Base-by-base conservation (phyloP, 331 rosid species). In the Acacia pycnantha region DNA sequence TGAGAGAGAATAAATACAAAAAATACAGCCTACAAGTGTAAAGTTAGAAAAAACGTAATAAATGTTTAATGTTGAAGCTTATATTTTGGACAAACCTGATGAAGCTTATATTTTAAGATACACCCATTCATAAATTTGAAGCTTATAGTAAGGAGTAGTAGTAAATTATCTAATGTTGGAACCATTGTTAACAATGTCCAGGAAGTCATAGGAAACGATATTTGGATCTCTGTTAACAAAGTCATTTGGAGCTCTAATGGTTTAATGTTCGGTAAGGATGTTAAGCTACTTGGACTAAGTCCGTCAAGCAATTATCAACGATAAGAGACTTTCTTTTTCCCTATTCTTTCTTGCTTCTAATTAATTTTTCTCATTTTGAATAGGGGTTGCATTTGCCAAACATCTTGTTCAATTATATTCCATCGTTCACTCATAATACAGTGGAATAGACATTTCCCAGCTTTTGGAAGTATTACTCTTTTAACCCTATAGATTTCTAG, bases 311-410 rank as follows among this genome's bases (percentile, higher is more conserved):
- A 13, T 50, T n/a, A 50, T 50, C 56, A 50, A 50, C 21, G 2
- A 50, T 16, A 5, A 14, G 56, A 13, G 16, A 50, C 56, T 51
- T 51, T 51, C n/a, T 51, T 50, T 51, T 8, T 19, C 59, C 59
- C 22, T 3, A 3, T 13, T 6, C 59, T 19, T 19, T 6, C 1
- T 19, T 6, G 10, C 59, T 53, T 19, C 59, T 53, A 8, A 53
- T 53, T 53, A 53, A 6, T 19, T 53, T 53, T 53, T 53, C 24
- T 8, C 59, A 16, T 53, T 53, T 16, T 72, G 26, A 54, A 56
- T 85, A 86, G 84, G 91, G 71, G 85, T 79, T 79, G 89, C 89
- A 59, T 84, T 79, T 79, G 79, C 89, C 0, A 51, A 84, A 64
- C 81, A 88, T 22, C n/a, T 84, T 72, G 83, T 82, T 50, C 88